Base-by-base conservation (phyloP, 169 alveolate genomes). In the Besnoitia besnoiti region DNA sequence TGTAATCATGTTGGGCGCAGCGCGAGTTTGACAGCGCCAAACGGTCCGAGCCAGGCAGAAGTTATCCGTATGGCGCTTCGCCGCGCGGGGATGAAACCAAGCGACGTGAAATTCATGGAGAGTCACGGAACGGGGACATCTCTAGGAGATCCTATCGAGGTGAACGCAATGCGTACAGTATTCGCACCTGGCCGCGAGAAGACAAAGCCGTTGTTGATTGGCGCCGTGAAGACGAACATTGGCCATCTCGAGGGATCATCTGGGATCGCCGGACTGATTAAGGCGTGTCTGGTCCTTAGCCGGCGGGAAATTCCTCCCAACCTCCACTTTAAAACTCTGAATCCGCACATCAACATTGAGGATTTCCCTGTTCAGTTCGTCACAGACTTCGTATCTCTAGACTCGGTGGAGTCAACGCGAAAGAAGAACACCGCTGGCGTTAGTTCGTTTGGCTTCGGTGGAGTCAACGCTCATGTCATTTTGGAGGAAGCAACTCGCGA, bases 191-290 rank as follows among this genome's bases (percentile, higher is more conserved):
- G 89, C 16, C 93, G 96, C 33, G 95, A 87, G 50, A 73, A 94
- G 21, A 94, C 35, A 14, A 90, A 85, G 46, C 96, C 97, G 3
- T 67, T 95, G 46, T 47, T 91, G 40, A 50, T 95, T 24, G 97
- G 97, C 49, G 97, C 97, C n/a, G 88, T 94, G 79, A 96, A 96
- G 91, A 95, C 96, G 42, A 96, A 96, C 92, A 80, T 96, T 47
- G 97, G 97, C 35, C 97, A 96, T 85, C 84, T 95, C 46, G 97
- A 96, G 87, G 97, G 96, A 21, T 95, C 97, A 50, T 96, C 97
- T 14, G 97, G 97, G 10, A 91, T 96, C 89, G 95, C 96, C 16
- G 97, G 97, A 3, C 73, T 96, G 76, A 90, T 94, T 47, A 96
- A 96, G 91, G 96, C 95, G 7, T 91, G 95, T 14, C 80, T 95